These are phyloP conservation scores for Prunus mira DNA, from an alignment of 306 rosid species.

Conservation along the genomic window DNA sequence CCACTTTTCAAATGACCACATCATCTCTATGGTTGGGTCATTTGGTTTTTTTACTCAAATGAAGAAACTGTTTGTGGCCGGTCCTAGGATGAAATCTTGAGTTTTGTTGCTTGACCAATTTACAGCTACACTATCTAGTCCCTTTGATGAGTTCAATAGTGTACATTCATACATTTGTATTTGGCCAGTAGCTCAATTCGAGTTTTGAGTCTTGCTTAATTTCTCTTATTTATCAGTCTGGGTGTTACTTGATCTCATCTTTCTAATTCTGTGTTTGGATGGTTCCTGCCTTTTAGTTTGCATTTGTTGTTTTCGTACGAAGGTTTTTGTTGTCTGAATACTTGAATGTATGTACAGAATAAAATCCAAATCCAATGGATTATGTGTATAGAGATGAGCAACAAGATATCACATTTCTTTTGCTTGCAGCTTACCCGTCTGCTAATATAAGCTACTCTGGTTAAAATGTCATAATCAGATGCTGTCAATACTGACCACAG, in stretches of 20 bases:
- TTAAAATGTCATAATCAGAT: slow-evolving; percentile 8
- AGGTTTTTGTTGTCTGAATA: neutral
- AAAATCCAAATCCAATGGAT: neutral
- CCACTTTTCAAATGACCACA: slow-evolving; percentile 1
- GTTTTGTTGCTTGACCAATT: neutral
- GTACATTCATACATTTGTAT: neutral
- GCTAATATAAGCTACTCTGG: slow-evolving; percentile 11
- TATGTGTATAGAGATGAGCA: neutral
- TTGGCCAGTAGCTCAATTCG: neutral
- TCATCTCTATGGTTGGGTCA: neutral
- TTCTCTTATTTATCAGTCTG: neutral
- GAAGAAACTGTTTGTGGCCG: neutral
- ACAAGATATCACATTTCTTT: neutral
- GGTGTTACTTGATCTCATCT: slow-evolving; percentile 3
- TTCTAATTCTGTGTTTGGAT: neutral
- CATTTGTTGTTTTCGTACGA: neutral
- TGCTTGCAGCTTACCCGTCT: neutral
- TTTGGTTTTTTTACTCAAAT: slow-evolving; percentile 4
- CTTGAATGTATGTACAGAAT: neutral
- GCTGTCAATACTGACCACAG: neutral
- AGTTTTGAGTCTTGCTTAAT: neutral
- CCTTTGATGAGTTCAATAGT: neutral
- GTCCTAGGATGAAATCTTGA: neutral
- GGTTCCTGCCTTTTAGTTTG: neutral
- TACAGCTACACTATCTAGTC: neutral